Evolutionary conservation across 2,329 filamentous ascomycete genomes (phyloP), one percentile per base, ranked within the genome.

Genomic region (Neonectria punicea): DNA sequence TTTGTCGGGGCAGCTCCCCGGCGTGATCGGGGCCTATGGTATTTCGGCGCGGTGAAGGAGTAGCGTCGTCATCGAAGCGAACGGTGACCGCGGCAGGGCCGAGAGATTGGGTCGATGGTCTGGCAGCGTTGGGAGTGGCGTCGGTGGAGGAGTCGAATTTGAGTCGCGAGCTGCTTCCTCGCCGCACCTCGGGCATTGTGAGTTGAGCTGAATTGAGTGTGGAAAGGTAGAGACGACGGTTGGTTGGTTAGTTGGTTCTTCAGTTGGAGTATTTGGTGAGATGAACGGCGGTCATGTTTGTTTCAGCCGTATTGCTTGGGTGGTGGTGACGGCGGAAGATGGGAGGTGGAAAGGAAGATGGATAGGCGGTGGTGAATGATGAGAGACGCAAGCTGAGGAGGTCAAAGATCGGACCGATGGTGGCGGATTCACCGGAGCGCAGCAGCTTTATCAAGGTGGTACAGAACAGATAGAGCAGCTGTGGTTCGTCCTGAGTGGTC

Each of bases 121-220:
- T 61, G 36, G 44, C 25, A n/a, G 65, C 36, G 10, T n/a, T 58
- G 5, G 60, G 32, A 14, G 70, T 47, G 14, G 53, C 51, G 57
- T 73, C 58, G 57, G 56, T 56, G 20, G 68, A 67, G 47, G 71
- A 63, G 58, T 73, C 68, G 34, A 73, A 69, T 58, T 68, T 47
- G 28, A 65, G 59, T 39, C 71, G 65, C 20, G 71, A 61, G 46
- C 46, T 56, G 61, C 72, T 75, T 28, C 74, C 76, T 67, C 71
- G 67, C 54, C 74, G 70, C 57, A 77, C 70, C 62, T 77, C 71
- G 51, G 76, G 75, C 76, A 78, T 78, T 30, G 50, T 71, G 44
- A 10, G 8, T 30, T 2, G 41, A 25, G 25, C 5, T 25, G 25
- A 25, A 6, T 25, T 47, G 44, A 22, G 41, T 41, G 49, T 16